Percentiles rank a stretch among this genome's conserved stretches.
Conservation (phyloP, 495 filamentous ascomycete species). For the Podospora conica region DNA sequence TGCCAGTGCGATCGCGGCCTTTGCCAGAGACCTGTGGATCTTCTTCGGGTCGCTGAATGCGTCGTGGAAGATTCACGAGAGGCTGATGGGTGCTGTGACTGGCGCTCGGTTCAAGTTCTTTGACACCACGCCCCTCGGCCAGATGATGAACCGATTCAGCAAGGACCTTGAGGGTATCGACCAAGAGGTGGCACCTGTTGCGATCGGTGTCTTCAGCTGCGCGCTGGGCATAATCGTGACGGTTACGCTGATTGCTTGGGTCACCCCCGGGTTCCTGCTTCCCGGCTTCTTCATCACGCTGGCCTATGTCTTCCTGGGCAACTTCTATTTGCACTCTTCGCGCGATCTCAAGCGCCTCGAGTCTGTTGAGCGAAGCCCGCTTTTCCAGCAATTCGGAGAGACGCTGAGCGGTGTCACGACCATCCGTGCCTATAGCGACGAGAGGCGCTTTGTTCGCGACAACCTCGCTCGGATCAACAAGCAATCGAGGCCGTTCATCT, state of each 20-base stretch:
- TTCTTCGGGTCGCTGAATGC: constrained; percentile 91
- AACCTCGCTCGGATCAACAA: constrained; percentile 85
- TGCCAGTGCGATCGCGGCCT: constrained; percentile 64
- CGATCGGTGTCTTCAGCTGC: constrained; percentile 56
- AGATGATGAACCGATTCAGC: constrained; percentile 98
- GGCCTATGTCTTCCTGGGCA: constrained; percentile 75
- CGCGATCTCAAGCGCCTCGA: constrained; percentile 92
- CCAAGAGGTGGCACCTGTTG: constrained; percentile 89
- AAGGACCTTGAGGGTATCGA: constrained; percentile 95
- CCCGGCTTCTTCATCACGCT: constrained; percentile 79
- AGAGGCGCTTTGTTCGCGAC: constrained; percentile 86
- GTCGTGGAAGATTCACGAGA: constrained; percentile 76
- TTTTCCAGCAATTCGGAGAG: constrained; percentile 98
- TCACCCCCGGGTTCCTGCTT: constrained; percentile 89
- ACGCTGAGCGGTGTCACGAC: constrained; percentile 94
- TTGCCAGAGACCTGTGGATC: constrained; percentile 73
- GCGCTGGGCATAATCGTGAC: constrained; percentile 70
- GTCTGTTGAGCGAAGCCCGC: constrained; percentile 86
- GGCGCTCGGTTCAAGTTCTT: constrained; percentile 96
- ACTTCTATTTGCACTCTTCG: constrained; percentile 85
- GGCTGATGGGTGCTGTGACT: constrained; percentile 70
- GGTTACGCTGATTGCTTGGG: constrained; percentile 80
- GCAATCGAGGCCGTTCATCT: constrained; percentile 91
- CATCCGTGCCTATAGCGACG: constrained; percentile 94
- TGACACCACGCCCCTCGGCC: constrained; percentile 91